Conservation (phyloP, 2,329 filamentous ascomycete genomes). For the Phoma herbarum region DNA sequence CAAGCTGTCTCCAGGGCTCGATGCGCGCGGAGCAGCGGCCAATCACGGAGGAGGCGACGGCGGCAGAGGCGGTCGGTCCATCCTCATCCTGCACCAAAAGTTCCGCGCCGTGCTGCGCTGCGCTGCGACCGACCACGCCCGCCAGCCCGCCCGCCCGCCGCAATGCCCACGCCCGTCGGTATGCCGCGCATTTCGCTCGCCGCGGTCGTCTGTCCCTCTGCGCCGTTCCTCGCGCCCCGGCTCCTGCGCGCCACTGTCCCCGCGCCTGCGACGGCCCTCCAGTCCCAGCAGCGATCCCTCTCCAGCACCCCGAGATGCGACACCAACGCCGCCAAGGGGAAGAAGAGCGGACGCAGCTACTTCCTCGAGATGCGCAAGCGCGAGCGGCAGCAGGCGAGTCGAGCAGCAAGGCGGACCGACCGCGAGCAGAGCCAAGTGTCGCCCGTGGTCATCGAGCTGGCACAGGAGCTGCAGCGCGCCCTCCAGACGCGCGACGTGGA, state of each 20-base stretch:
- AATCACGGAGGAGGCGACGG: constrained; percentile 33
- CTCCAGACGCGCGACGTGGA: constrained; percentile 26
- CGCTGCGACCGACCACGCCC: neutral
- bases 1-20: constrained; percentile 40
- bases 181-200: constrained; percentile 40
- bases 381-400: constrained; percentile 9
- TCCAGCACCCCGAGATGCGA: constrained; percentile 17
- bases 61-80: no score
- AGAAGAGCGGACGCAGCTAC: constrained; percentile 19
- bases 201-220: constrained; percentile 44
- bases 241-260: constrained; percentile 34
- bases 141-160: constrained; percentile 1
- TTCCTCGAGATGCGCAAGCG: constrained; percentile 18
- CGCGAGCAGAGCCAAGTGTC: neutral
- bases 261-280: constrained; percentile 9
- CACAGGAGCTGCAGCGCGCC: constrained; percentile 29
- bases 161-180: constrained; percentile 28
- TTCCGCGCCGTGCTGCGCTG: neutral
- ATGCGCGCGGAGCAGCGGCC: constrained; percentile 34
- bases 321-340: constrained; percentile 25
- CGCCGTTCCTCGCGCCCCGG: constrained; percentile 48
- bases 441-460: constrained; percentile 11
- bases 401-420: neutral
- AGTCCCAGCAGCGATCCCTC: constrained; percentile 2
- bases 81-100: constrained; percentile 10